Evolutionary conservation across 2,329 filamentous ascomycete genomes (phyloP), one percentile per base, ranked within the genome.

Genomic region (Alternaria viburni): DNA sequence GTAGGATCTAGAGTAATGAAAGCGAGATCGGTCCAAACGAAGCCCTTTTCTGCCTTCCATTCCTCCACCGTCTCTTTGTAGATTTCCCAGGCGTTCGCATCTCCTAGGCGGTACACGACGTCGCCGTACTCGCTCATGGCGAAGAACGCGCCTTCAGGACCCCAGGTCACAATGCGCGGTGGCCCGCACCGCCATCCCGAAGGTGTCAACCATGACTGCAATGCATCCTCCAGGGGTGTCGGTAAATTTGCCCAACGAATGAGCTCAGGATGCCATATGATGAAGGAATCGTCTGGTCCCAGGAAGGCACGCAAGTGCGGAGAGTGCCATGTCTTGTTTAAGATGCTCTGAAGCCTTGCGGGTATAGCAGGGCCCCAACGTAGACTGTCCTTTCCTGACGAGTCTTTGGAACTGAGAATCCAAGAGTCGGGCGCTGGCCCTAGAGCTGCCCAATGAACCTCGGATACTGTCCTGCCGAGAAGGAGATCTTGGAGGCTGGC

Each of bases 161-260:
- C 76, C 75, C 77, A 78, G 1, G 71, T 74, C 4, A 77, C 72
- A 15, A 77, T 71, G 5, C 75, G 61, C 3, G 77, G 77, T 1
- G 77, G 74, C 1, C 77, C 77, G 5, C 71, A 71, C n/a, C 72
- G 73, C 77, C 77, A 80, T 23, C 77, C 77, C 0, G 74, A 67
- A 10, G 77, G 77, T n/a, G 75, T 79, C 17, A 80, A 73, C 77
- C 77, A 80, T 6, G 69, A 70, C 52, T 80, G 77, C 5, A 80
- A 13, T 5, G 66, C 67, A 21, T 74, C 74, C 63, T 80, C 77
- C 1, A 80, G 66, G 12, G 51, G 64, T 1, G 41, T 7, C 0
- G 76, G 77, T 0, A 80, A 64, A 15, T 66, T 66, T 6, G 65
- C 65, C 77, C 77, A 80, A 13, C 77, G 74, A 11, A 79, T 74